Evolutionary conservation across 2,329 filamentous ascomycete species (phyloP).

Genomic region (Trichophyton verrucosum): DNA sequence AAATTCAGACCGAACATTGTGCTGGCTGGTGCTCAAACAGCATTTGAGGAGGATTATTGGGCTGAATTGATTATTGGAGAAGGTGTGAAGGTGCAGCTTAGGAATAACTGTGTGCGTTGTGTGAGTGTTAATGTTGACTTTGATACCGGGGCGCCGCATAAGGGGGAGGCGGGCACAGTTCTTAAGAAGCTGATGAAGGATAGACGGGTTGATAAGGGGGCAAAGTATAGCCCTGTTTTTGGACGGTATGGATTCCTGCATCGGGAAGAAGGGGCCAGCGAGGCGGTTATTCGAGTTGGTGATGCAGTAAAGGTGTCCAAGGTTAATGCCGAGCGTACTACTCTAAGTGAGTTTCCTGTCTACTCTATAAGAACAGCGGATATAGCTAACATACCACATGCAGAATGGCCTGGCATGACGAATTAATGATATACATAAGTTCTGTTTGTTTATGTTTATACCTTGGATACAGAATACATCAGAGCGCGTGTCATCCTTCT

Average conservation of each 20-base stretch:
- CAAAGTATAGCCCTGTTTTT: conserved; percentile 58
- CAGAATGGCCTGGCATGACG: background rate
- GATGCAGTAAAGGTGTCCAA: conserved; percentile 44
- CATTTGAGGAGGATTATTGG: conserved; percentile 65
- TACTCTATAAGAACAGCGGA: background rate
- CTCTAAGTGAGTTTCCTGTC: conserved; percentile 38
- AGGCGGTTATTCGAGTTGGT: conserved; percentile 40
- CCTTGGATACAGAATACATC: background rate
- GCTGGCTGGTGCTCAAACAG: conserved; percentile 42
- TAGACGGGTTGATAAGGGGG: conserved; percentile 56
- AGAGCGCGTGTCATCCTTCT: background rate
- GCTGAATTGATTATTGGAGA: conserved; percentile 41
- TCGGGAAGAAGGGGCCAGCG: conserved; percentile 21
- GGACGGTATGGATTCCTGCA: conserved; percentile 57
- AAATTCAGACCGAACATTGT: conserved; percentile 66
- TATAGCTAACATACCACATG: background rate
- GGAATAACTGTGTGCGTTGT: conserved; percentile 59
- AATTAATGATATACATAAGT: background rate
- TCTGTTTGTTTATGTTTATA: background rate
- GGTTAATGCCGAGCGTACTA: conserved; percentile 40
- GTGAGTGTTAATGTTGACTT: conserved; percentile 61
- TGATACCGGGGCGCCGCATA: conserved; percentile 46
- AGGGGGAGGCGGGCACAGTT: conserved; percentile 46
- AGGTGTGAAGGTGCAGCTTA: conserved; percentile 41
- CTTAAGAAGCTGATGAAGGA: conserved; percentile 60